Conservation (phyloP, 2,329 filamentous ascomycete species). For the Alternaria hordeiaustralica region DNA sequence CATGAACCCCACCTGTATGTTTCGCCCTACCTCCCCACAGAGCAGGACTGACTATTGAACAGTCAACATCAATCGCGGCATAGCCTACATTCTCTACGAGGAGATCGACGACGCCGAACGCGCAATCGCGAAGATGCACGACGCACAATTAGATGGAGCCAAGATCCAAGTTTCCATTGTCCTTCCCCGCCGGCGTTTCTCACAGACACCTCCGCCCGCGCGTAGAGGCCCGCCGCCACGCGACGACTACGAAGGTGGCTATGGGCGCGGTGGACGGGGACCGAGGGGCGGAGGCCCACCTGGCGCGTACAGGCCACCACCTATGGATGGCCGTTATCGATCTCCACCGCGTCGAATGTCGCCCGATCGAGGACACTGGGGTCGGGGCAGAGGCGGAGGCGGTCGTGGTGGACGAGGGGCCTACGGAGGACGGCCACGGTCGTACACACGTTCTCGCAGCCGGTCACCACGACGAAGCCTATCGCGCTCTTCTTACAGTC, state of each 20-base stretch:
- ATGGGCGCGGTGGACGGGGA: slow-evolving; percentile 17
- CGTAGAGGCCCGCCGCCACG: slow-evolving; percentile 59
- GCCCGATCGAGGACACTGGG: slow-evolving; percentile 29
- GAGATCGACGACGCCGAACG: slow-evolving; percentile 80
- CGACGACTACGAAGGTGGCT: slow-evolving; percentile 25
- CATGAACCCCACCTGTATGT: slow-evolving; percentile 81
- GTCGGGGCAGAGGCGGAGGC: slow-evolving; percentile 39
- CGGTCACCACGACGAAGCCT: slow-evolving; percentile 51
- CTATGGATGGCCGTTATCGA: slow-evolving; percentile 43
- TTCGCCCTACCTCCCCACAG: background rate
- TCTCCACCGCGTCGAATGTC: slow-evolving; percentile 49
- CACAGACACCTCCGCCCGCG: slow-evolving; percentile 75
- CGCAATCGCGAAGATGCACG: slow-evolving; percentile 96
- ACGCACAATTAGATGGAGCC: slow-evolving; percentile 88
- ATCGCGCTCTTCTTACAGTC: slow-evolving; percentile 50
- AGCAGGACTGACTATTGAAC: slow-evolving; percentile 13
- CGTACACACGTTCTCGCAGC: slow-evolving; percentile 49
- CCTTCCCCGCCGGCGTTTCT: slow-evolving; percentile 81
- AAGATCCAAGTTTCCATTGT: slow-evolving; percentile 88
- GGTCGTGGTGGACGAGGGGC: slow-evolving; percentile 42
- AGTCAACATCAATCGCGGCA: slow-evolving; percentile 91
- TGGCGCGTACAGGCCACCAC: slow-evolving; percentile 45
- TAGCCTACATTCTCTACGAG: slow-evolving; percentile 87
- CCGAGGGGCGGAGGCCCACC: slow-evolving; percentile 44
- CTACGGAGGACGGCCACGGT: slow-evolving; percentile 34